Base-by-base conservation (phyloP, 441 rosid genomes). In the Erysimum cheiri region DNA sequence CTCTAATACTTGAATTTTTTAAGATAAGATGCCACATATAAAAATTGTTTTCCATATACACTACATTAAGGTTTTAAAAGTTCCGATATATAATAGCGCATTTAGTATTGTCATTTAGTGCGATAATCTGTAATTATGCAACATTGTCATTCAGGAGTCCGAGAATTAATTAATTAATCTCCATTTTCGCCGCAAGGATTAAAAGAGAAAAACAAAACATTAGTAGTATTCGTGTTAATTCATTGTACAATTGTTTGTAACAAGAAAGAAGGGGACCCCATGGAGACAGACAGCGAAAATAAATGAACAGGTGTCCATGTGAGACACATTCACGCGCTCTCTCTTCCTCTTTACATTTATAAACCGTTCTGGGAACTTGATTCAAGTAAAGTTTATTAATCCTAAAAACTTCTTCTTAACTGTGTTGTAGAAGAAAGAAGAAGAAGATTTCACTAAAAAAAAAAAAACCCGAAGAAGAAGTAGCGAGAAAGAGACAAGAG, bases 241-340 rank as follows among this genome's bases (percentile, higher is more conserved):
- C 37, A 33, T 8, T 35, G 39, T 8, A 39, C 24, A 22, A 22
- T 22, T 22, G 24, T 22, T 22, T 22, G 40, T 11, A 37, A 66
- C 52, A 32, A 47, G 59, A 72, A 56, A 64, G 32, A 48, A 47
- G 35, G 77, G 78, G 78, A 32, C 78, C 78, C 69, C n/a, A 35
- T 60, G 19, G 59, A 41, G 44, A 60, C 44, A 67, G 62, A 60
- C 57, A 74, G 56, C 52, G 52, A 74, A 74, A 74, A 11, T 74
- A 13, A 74, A 36, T 19, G 69, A 74, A 74, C 78, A 74, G 78
- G 60, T 74, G 78, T 74, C 73, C 73, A 67, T 74, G 73, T 68
- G 73, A 68, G 68, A 74, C 58, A 4, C 41, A 19, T 53, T 67
- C 66, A 74, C 69, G 63, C 73, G 62, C 77, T 53, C 70, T 33